A percentile compares a stretch with the other conserved stretches of the same genome.
Conservation (phyloP, 306 rosid genomes). For the Sophora flavescens region DNA sequence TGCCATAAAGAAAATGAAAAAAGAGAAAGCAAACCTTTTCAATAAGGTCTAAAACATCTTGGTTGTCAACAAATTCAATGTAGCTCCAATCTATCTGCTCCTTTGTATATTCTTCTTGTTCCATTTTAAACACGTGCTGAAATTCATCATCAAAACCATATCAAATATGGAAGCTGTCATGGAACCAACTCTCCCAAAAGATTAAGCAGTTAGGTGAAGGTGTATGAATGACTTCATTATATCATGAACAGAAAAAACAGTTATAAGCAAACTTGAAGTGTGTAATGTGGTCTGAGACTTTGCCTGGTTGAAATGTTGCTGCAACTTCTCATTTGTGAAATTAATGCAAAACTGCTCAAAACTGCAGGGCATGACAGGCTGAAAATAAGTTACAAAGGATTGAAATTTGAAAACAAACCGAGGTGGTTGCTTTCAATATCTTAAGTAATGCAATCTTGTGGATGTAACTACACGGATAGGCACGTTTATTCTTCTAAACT, state of each 20-base stretch:
- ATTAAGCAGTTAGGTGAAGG: not conserved
- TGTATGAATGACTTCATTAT: not conserved
- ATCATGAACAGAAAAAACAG: not conserved
- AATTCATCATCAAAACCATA: slow-evolving; percentile 48
- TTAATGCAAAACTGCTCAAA: slow-evolving; percentile 99
- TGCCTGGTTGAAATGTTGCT: slow-evolving; percentile 99
- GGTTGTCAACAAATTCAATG: slow-evolving; percentile 97
- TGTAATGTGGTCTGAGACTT: slow-evolving; percentile 45
- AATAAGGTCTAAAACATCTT: slow-evolving; percentile 97
- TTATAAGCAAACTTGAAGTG: slow-evolving; percentile 40
- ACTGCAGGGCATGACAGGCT: slow-evolving; percentile 78
- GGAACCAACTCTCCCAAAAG: not conserved
- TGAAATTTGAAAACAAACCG: slow-evolving; percentile 53
- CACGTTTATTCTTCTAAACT: slow-evolving; percentile 39
- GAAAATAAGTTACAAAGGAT: slow-evolving; percentile 63
- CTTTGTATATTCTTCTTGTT: slow-evolving; percentile 98
- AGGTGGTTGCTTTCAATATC: slow-evolving; percentile 47
- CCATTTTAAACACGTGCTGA: slow-evolving; percentile 98
- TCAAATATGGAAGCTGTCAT: slow-evolving; percentile 26
- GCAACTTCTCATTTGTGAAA: slow-evolving; percentile 97
- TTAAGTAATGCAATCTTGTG: slow-evolving; percentile 42
- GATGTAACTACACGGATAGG: slow-evolving; percentile 7
- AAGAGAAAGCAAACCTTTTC: slow-evolving; percentile 76
- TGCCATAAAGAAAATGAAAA: slow-evolving; percentile 28
- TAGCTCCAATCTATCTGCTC: slow-evolving; percentile 98